Conservation (phyloP, 495 filamentous ascomycete genomes). For the Mycothermus thermophilus region DNA sequence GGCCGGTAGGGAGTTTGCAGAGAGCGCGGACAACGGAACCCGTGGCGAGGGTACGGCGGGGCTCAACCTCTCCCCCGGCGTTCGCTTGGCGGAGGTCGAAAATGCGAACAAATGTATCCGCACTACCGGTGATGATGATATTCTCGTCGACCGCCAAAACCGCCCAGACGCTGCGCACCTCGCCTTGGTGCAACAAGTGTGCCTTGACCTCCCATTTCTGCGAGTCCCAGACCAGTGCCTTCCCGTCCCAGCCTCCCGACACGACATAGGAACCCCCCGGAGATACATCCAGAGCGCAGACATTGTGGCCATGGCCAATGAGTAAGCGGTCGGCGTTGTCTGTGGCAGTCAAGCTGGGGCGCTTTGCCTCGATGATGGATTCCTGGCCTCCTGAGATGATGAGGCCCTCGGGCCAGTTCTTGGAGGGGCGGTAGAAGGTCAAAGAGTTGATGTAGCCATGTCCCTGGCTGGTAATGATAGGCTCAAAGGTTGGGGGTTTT, state of each 20-base stretch:
- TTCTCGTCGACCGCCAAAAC: constrained; percentile 70
- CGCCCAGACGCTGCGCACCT: constrained; percentile 69
- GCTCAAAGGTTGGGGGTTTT: constrained; percentile 59
- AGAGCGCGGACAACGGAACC: constrained; percentile 77
- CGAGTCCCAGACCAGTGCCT: constrained; percentile 63
- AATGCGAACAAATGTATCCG: constrained; percentile 76
- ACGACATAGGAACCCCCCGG: constrained; percentile 57
- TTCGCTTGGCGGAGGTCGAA: constrained; percentile 56
- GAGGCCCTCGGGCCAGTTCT: constrained; percentile 61
- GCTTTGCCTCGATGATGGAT: constrained; percentile 79
- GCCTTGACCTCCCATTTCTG: constrained; percentile 54
- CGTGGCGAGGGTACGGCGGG: constrained; percentile 61
- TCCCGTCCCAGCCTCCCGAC: constrained; percentile 91
- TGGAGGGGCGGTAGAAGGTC: constrained; percentile 58
- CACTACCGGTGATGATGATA: constrained; percentile 80
- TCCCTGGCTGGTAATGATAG: constrained; percentile 59
- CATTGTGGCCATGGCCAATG: constrained; percentile 71
- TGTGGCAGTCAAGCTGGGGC: constrained; percentile 41
- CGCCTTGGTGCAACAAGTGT: constrained; percentile 53
- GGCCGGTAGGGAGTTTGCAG: constrained; percentile 52
- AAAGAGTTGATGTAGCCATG: constrained; percentile 75
- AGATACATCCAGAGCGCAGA: constrained; percentile 73
- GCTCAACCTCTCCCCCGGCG: constrained; percentile 54
- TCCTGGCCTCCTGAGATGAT: constrained; percentile 80
- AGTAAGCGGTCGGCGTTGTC: constrained; percentile 77